These are phyloP conservation scores for Favolaschia claudopus DNA, from an alignment of 768 basidiomycete species.

Conservation along the genomic window DNA sequence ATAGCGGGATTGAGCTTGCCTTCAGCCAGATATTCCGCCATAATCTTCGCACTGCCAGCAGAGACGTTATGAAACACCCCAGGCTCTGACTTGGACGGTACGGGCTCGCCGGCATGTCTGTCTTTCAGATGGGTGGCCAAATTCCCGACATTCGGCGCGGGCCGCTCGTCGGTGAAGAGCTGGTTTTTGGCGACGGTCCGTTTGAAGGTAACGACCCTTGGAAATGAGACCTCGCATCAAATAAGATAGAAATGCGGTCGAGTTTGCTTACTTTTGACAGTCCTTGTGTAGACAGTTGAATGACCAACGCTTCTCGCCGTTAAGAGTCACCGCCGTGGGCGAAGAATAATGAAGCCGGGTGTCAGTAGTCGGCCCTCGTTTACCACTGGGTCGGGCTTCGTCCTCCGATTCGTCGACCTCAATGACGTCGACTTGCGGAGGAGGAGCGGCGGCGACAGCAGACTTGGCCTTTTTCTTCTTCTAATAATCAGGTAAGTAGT, in stretches of 20 bases:
- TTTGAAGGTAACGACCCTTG: background rate
- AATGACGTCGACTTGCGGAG: background rate
- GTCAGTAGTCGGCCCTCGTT: background rate
- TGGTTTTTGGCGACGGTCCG: constrained; percentile 6
- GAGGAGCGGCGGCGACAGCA: background rate
- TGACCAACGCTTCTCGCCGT: background rate
- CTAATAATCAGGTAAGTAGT: background rate
- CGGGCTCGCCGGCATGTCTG: background rate
- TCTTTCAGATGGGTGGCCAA: constrained; percentile 32
- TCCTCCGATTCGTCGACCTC: background rate
- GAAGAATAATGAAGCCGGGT: background rate
- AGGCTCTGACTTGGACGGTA: constrained; percentile 21
- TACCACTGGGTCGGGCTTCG: background rate
- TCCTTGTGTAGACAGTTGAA: background rate
- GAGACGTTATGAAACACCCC: background rate
- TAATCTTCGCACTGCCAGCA: constrained; percentile 26
- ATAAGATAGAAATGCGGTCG: no score
- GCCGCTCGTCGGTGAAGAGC: constrained; percentile 29
- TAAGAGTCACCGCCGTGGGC: background rate
- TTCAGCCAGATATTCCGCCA: constrained; percentile 39
- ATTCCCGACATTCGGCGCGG: constrained; percentile 33
- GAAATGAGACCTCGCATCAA: no score
- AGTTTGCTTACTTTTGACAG: no score
- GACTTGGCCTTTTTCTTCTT: background rate
- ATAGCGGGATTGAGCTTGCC: constrained; percentile 42